These are phyloP conservation scores for Marchantia polymorpha DNA, from an alignment of 225 moss, liverwort and hornwort genomes.

Conservation along the genomic window DNA sequence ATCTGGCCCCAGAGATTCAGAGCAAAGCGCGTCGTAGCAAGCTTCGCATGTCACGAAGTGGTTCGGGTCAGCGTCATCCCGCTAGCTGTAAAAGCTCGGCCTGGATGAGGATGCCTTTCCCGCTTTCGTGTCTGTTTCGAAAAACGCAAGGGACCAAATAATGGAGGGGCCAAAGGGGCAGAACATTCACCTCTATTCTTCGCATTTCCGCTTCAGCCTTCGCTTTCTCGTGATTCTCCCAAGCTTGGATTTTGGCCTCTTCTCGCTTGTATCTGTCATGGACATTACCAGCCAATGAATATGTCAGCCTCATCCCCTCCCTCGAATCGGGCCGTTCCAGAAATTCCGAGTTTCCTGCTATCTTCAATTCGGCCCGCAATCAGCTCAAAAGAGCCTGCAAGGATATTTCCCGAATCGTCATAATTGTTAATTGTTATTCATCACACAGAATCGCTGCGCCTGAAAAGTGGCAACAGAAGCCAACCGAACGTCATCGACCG, in stretches of 20 bases:
- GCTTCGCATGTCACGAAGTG: background rate
- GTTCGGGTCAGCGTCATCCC: background rate
- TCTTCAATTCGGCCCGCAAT: background rate
- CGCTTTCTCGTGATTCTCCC: slow-evolving; percentile 84
- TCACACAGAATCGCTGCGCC: background rate
- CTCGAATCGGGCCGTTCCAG: background rate
- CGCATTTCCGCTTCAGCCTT: slow-evolving; percentile 86
- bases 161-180: background rate
- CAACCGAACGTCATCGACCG: background rate
- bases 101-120: background rate
- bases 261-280: slow-evolving; percentile 65
- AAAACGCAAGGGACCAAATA: background rate
- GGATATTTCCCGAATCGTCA: background rate
- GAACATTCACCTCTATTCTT: slow-evolving; percentile 65
- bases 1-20: background rate
- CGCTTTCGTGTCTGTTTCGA: background rate
- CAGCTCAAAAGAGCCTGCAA: background rate
- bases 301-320: background rate
- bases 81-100: slow-evolving; percentile 3
- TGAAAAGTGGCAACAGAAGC: background rate
- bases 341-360: no score
- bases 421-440: no score
- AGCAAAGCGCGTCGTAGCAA: background rate
- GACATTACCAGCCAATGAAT: background rate
- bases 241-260: slow-evolving; percentile 81